Base-by-base conservation (phyloP, 2,329 filamentous ascomycete genomes). In the Aureobasidium sp. region DNA sequence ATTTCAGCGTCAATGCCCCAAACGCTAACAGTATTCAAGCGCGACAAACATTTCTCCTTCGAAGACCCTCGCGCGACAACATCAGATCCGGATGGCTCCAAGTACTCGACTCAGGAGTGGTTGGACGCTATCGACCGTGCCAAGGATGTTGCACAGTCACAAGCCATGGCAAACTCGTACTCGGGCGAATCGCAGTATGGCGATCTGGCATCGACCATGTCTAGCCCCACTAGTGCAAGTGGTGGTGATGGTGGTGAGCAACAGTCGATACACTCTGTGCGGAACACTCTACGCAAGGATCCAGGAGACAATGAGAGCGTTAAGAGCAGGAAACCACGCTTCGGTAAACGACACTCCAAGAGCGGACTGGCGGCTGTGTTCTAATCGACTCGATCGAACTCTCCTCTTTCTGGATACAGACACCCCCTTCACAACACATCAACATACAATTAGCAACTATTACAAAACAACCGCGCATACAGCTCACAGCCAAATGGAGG, bases 311-410 rank as follows among this genome's bases (percentile, higher is more conserved):
- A 75, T 51, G 81, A 82, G 57, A 82, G 80, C n/a, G 68, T 81
- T 14, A 85, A 83, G 71, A 81, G 81, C 53, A 49, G 80, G 67
- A 85, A 85, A 70, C 60, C 61, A 11, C 75, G 84, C 53, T 97
- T 97, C 75, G 96, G 91, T 77, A 94, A 94, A 76, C 82, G 93
- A 67, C 91, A 96, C 76, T 95, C 90, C 16, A 96, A 95, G 77
- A 96, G 91, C 73, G 92, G 93, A n/a, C 82, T 96, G 53, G 91
- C 91, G 32, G 89, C 92, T 53, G 89, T 90, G 54, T 96, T 97
- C 72, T 96, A 42, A 42, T 8, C 34, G 14, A 25, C 21, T 10
- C 10, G 9, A 42, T 11, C 21, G 5, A 36, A 3, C 21, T 21
- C 9, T 41, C 44, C 32, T 1, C 29, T 39, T 48, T n/a, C 55